Evolutionary conservation across 169 alveolate species (phyloP).

Genomic region (Perkinsus olseni): DNA sequence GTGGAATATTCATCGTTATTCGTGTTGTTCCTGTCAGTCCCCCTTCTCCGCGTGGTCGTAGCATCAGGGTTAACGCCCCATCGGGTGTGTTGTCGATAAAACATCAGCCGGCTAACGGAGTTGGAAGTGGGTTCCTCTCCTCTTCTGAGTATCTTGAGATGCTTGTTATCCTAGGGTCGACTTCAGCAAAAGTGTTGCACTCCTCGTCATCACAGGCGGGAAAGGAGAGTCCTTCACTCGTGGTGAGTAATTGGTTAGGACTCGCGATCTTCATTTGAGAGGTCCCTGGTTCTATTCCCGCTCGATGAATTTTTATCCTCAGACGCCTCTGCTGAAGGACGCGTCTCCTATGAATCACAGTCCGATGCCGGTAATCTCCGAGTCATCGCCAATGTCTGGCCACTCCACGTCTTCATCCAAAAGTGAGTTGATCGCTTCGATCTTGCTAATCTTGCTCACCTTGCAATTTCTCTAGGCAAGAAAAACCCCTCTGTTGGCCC

Average conservation of each 20-base stretch:
- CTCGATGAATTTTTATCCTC: too few species aligned
- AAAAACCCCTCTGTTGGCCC: background rate
- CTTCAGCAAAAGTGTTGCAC: too few species aligned
- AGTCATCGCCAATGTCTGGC: too few species aligned
- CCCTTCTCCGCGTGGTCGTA: background rate
- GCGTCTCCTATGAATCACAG: too few species aligned
- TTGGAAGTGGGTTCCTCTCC: background rate
- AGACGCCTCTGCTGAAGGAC: too few species aligned
- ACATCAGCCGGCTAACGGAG: background rate
- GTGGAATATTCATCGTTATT: background rate
- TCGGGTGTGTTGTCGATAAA: background rate
- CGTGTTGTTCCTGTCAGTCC: background rate
- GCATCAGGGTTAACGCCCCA: background rate
- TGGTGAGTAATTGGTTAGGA: too few species aligned
- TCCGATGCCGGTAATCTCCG: too few species aligned
- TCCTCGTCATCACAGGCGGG: background rate
- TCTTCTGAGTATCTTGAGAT: background rate
- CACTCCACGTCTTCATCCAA: too few species aligned
- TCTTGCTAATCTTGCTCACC: background rate
- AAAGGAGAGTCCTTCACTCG: too few species aligned
- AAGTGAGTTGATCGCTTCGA: too few species aligned
- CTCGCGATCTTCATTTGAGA: too few species aligned
- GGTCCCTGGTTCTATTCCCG: too few species aligned
- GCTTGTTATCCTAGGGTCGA: background rate
- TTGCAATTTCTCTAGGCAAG: background rate